phyloP scores from a whole-genome alignment of 164 flowering plant genomes.

The Umbellularia californica region DNA sequence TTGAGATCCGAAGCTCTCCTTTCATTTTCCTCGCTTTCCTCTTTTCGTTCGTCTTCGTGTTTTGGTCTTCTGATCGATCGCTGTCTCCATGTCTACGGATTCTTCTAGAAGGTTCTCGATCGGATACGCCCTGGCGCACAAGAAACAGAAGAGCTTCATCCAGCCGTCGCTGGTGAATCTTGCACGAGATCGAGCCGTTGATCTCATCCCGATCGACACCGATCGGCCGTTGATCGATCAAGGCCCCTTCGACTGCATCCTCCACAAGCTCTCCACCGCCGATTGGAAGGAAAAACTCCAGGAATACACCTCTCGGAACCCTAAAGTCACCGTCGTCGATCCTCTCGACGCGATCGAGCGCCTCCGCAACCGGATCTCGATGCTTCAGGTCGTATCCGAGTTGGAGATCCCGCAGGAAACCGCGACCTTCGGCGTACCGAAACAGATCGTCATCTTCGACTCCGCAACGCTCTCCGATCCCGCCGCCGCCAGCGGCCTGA shows the following conservation, averaged over 20 bases:
- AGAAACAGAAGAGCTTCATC: constrained; percentile 39
- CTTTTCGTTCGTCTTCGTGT: no score
- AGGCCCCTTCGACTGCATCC: constrained; percentile 41
- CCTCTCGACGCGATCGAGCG: constrained; percentile 29
- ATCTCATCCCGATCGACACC: constrained; percentile 30
- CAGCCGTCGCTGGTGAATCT: constrained; percentile 31
- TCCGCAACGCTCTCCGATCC: constrained; percentile 25
- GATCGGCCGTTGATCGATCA: constrained; percentile 30
- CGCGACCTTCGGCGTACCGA: constrained; percentile 69
- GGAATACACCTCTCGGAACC: constrained; percentile 19
- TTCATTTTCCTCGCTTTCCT: no score
- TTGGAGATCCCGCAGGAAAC: constrained; percentile 19
- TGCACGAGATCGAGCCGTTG: constrained; percentile 30
- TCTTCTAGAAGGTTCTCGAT: constrained; percentile 19
- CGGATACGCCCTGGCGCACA: constrained; percentile 38
- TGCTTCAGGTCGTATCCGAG: constrained; percentile 76
- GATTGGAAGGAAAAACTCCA: constrained; percentile 31
- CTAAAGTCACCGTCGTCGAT: constrained; percentile 28
- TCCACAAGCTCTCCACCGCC: constrained; percentile 35
- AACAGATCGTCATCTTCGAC: constrained; percentile 57
- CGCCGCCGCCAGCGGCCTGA: constrained; percentile 32
- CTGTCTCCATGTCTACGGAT: neutral
- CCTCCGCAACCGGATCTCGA: constrained; percentile 63
- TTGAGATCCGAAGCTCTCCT: no score
- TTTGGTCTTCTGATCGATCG: no score